Percentiles rank a stretch among this genome's conserved stretches.
Conservation (phyloP, 192 early-diverging fungal genomes). For the Helicostylum pulchrum region DNA sequence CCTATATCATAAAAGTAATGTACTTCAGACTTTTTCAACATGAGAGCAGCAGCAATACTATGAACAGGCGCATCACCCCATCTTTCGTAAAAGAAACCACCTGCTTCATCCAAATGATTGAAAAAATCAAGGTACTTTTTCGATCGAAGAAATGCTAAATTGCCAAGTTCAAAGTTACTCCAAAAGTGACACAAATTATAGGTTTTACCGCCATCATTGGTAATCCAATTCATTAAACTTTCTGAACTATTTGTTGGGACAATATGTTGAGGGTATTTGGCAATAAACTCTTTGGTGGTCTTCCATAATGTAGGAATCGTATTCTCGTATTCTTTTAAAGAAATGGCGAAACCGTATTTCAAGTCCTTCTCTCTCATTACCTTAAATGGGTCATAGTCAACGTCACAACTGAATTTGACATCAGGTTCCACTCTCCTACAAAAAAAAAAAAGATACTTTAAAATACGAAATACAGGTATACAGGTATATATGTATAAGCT, state of each 20-base stretch:
- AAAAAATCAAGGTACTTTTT: constrained; percentile 65
- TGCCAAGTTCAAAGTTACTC: constrained; percentile 78
- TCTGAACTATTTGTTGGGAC: constrained; percentile 29
- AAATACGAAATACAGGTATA: background rate
- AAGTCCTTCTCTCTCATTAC: constrained; percentile 65
- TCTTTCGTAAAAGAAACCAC: constrained; percentile 87
- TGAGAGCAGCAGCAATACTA: constrained; percentile 57
- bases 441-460: background rate
- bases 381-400: constrained; percentile 70
- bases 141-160: constrained; percentile 64
- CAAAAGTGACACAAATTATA: constrained; percentile 78
- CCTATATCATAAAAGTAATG: constrained; percentile 75
- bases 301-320: constrained; percentile 68
- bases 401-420: constrained; percentile 69
- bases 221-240: constrained; percentile 43
- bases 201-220: constrained; percentile 44
- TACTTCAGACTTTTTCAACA: constrained; percentile 55
- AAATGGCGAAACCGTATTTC: constrained; percentile 66
- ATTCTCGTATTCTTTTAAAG: constrained; percentile 49
- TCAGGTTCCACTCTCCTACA: constrained; percentile 63
- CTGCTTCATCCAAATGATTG: constrained; percentile 65
- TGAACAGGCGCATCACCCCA: constrained; percentile 79
- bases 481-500: constrained; percentile 12
- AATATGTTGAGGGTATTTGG: constrained; percentile 42
- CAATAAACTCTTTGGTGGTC: constrained; percentile 49